These are phyloP conservation scores for Coemansia sp. DNA, from an alignment of 192 early-diverging fungal genomes.

Conservation along the genomic window DNA sequence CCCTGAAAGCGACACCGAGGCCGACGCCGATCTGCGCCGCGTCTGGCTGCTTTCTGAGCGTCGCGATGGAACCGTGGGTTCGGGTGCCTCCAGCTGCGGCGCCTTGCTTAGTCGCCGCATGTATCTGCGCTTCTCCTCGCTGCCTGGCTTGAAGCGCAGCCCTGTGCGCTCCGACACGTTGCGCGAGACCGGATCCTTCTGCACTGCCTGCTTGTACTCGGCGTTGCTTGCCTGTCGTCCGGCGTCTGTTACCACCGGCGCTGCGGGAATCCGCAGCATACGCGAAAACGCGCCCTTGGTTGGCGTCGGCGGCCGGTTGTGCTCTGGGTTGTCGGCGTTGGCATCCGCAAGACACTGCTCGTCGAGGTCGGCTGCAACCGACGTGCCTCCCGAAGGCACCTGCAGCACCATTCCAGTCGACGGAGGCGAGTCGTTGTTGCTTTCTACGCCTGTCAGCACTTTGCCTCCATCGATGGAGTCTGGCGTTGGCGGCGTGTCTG, in stretches of 20 bases:
- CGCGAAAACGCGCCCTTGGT: conserved; percentile 47
- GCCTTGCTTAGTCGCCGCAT: conserved; percentile 48
- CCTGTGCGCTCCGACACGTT: conserved; percentile 54
- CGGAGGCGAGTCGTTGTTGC: conserved; percentile 4
- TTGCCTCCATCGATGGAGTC: conserved; percentile 11
- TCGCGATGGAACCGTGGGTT: background rate
- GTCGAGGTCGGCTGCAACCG: conserved; percentile 50
- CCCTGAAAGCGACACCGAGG: background rate
- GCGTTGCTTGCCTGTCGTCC: conserved; percentile 22
- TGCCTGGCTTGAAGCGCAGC: conserved; percentile 36
- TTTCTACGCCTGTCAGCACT: background rate
- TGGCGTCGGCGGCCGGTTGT: conserved; percentile 53
- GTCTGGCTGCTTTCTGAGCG: conserved; percentile 9
- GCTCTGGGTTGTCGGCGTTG: conserved; percentile 54
- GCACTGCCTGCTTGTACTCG: conserved; percentile 33
- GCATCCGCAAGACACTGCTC: conserved; percentile 51
- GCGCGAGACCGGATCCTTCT: conserved; percentile 44
- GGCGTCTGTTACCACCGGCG: conserved; percentile 14
- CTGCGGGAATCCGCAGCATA: conserved; percentile 37
- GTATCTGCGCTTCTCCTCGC: conserved; percentile 51
- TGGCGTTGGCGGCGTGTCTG: conserved; percentile 10
- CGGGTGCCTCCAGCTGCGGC: conserved; percentile 37
- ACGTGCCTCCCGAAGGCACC: conserved; percentile 44
- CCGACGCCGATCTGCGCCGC: background rate
- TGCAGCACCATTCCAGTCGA: conserved; percentile 24